Evolutionary conservation across 2,329 filamentous ascomycete species (phyloP), one percentile per base, ranked within the genome.

Genomic region (Penicillium sp.): DNA sequence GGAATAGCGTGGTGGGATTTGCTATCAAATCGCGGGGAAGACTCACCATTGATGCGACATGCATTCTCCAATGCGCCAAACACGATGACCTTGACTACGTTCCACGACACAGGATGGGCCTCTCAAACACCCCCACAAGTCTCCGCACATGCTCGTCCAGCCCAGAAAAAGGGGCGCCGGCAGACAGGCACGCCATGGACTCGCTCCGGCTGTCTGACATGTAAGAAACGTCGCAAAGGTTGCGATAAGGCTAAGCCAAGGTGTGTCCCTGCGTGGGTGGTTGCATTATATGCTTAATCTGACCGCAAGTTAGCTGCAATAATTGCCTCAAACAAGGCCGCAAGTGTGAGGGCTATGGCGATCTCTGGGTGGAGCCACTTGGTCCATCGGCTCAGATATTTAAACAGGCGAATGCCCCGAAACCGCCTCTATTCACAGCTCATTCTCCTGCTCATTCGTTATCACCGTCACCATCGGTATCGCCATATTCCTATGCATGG

Each of bases 181-280:
- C 58, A 61, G 44, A 53, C 61, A 13, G 65, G 68, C 16, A 63
- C 60, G 7, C 63, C 62, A 52, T 73, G 70, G 70, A 70, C 68
- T 56, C 69, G 70, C 12, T 71, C 70, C 2, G 70, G 70, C n/a
- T 73, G 70, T 43, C 49, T 73, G n/a, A 73, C 70, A 3, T 73
- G 70, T 56, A 73, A 73, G 51, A 67, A 60, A 49, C 66, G 70
- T 34, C 65, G 70, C 28, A 73, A 73, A 54, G 65, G 67, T 34
- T 73, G 70, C 34, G 70, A 73, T 52, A 70, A 72, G 58, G 55
- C 66, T 21, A 72, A 71, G 49, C 70, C 70, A 18, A 66, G 61
- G 70, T 72, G 58, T 2, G 47, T 47, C 3, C 38, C 7, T 16
- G 9, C 18, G 36, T 52, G 21, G 4, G 23, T 36, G 4, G 24